These are phyloP conservation scores for Sphaerulina vaccinii DNA, from an alignment of 2,329 filamentous ascomycete species.

Conservation along the genomic window DNA sequence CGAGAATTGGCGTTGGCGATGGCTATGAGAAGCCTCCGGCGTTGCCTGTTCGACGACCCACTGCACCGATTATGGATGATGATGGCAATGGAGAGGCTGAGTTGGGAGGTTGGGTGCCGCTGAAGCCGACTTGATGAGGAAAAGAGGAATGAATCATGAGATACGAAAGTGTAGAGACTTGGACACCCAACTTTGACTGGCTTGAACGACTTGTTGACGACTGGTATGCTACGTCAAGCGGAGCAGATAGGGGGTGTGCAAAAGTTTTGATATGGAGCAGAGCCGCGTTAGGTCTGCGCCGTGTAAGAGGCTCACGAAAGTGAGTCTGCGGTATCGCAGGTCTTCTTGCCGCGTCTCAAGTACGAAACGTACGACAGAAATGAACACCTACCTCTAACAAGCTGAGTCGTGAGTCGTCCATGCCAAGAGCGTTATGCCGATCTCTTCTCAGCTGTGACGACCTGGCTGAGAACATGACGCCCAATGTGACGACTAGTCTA, in stretches of 20 bases:
- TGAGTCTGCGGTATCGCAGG: too few relatives aligned
- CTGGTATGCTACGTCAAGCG: too few relatives aligned
- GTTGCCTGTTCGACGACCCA: conserved; percentile 29
- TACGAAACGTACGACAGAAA: too few relatives aligned
- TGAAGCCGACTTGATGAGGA: conserved; percentile 29
- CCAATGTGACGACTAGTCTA: conserved; percentile 1
- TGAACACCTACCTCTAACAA: too few relatives aligned
- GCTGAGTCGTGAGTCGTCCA: too few relatives aligned
- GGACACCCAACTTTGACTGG: too few relatives aligned
- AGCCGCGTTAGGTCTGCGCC: too few relatives aligned
- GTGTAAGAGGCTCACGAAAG: too few relatives aligned
- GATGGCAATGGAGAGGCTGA: conserved; percentile 25
- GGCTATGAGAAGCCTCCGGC: conserved; percentile 18
- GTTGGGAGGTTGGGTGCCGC: conserved; percentile 34
- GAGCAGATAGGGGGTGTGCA: too few relatives aligned
- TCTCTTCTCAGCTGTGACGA: background rate
- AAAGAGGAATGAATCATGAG: background rate
- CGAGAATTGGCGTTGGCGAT: conserved; percentile 10
- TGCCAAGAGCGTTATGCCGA: background rate
- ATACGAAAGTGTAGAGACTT: background rate
- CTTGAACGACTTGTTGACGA: too few relatives aligned
- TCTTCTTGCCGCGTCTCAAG: too few relatives aligned
- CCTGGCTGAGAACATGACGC: background rate
- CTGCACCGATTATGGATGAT: conserved; percentile 34
- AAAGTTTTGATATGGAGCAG: too few relatives aligned